phyloP scores from a whole-genome alignment of 140 eudicot genomes.

The Stevia rebaudiana region DNA sequence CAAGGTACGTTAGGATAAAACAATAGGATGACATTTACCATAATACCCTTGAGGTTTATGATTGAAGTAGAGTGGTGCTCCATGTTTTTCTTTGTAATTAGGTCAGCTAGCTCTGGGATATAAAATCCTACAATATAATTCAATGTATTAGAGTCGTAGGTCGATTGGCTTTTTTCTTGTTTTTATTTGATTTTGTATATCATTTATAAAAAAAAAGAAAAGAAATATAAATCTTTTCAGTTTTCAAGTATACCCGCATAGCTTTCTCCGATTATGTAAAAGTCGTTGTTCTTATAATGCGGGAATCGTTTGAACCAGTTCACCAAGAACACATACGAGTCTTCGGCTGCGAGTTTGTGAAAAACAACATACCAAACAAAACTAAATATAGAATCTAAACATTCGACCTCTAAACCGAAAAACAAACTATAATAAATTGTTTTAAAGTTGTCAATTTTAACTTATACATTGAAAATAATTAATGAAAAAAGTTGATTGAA shows the following conservation, averaged over 20 bases:
- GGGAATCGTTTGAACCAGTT: slow-evolving; percentile 62
- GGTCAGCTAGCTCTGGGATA: slow-evolving; percentile 65
- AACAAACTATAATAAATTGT: neutral
- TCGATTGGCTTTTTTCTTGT: too few relatives aligned
- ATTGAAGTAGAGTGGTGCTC: slow-evolving; percentile 14
- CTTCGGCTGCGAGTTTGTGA: slow-evolving; percentile 36
- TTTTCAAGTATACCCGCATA: slow-evolving; percentile 41
- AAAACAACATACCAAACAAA: neutral
- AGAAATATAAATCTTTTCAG: neutral
- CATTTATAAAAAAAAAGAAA: too few relatives aligned
- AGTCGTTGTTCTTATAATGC: slow-evolving; percentile 39
- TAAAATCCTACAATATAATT: slow-evolving; percentile 43
- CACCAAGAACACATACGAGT: slow-evolving; percentile 44
- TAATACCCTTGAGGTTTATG: slow-evolving; percentile 54
- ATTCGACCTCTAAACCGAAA: neutral
- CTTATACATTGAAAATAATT: neutral
- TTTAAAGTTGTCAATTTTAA: neutral
- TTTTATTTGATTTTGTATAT: too few relatives aligned
- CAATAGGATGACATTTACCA: slow-evolving; percentile 33
- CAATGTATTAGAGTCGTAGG: too few relatives aligned
- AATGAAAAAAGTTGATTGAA: neutral
- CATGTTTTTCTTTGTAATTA: slow-evolving; percentile 40
- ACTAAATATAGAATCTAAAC: too few relatives aligned
- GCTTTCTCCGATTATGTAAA: slow-evolving; percentile 56
- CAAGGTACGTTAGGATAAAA: neutral